phyloP scores from a whole-genome alignment of 306 rosid genomes.

The Cucumis melo region DNA sequence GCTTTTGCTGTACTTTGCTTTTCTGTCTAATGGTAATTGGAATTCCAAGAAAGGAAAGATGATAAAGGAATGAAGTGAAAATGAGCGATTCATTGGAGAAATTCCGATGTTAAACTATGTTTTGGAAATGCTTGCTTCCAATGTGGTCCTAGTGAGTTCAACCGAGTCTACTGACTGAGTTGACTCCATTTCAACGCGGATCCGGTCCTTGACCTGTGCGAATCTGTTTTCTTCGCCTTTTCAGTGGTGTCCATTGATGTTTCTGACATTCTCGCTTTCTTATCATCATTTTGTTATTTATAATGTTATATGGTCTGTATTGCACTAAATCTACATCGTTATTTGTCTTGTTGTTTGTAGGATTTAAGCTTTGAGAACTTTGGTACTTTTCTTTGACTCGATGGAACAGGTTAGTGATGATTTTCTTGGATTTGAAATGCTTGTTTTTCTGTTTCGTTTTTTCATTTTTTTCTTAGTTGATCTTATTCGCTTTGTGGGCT shows the following conservation, averaged over 20 bases:
- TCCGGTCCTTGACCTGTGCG: conserved; percentile 9
- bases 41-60: neutral
- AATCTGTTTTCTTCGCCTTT: neutral
- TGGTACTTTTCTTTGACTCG: neutral
- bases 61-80: neutral
- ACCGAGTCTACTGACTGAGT: conserved; percentile 4
- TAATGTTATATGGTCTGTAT: neutral
- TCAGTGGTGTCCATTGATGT: neutral
- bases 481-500: conserved; percentile 1
- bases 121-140: conserved; percentile 9
- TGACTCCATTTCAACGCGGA: conserved; percentile 14
- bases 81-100: conserved; percentile 5
- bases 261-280: conserved; percentile 2
- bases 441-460: neutral
- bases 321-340: conserved; percentile 1
- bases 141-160: conserved; percentile 8
- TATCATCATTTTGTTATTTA: neutral
- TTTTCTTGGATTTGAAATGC: neutral
- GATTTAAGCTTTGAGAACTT: neutral
- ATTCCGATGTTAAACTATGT: conserved; percentile 3
- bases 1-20: conserved; percentile 5
- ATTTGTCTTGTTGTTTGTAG: neutral
- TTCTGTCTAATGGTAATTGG: neutral
- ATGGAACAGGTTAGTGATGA: conserved; percentile 12
- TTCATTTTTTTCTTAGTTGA: neutral